Evolutionary conservation across 2,329 filamentous ascomycete species (phyloP), one percentile per base, ranked within the genome.

Genomic region (Ophiostoma sp.): DNA sequence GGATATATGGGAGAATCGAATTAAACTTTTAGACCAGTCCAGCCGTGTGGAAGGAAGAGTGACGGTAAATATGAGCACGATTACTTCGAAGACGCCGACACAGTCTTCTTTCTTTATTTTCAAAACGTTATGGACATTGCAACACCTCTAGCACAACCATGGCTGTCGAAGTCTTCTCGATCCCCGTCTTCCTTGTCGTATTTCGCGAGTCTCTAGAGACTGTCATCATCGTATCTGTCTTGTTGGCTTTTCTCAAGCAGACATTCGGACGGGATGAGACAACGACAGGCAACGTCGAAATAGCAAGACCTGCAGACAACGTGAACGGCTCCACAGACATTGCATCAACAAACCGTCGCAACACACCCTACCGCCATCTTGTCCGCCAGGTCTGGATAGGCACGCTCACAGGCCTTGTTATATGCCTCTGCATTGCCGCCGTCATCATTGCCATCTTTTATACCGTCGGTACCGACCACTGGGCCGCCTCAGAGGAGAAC

Each of bases 141-240:
- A n/a, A n/a, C n/a, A n/a, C 45, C 1, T n/a, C n/a, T n/a, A 55
- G 22, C n/a, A 9, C 19, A 55, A 33, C 15, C 8, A 63, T 63
- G 59, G 33, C 59, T 22, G 59, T 63, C 33, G 59, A 63, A 31
- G 59, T 63, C 31, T 63, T 63, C 33, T 63, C 31, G 12, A 7
- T 63, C 31, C 59, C 91, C 76, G 90, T 97, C 73, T 97, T 97
- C 84, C 94, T 97, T 84, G 92, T 97, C 80, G 91, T 93, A 82
- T 96, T 97, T 80, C 90, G 94, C 79, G 94, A 97, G 84, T 90
- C 90, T 55, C 84, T 97, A 61, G 94, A 97, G 84, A 92, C 92
- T 0, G 91, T 88, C 78, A 94, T 97, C 79, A 93, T 97, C 77
- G 91, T 97, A 75, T 95, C 94, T 0, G 91, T 97, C n/a, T 85